phyloP scores from a whole-genome alignment of 768 basidiomycete species.

The Polyporus arcularius region DNA sequence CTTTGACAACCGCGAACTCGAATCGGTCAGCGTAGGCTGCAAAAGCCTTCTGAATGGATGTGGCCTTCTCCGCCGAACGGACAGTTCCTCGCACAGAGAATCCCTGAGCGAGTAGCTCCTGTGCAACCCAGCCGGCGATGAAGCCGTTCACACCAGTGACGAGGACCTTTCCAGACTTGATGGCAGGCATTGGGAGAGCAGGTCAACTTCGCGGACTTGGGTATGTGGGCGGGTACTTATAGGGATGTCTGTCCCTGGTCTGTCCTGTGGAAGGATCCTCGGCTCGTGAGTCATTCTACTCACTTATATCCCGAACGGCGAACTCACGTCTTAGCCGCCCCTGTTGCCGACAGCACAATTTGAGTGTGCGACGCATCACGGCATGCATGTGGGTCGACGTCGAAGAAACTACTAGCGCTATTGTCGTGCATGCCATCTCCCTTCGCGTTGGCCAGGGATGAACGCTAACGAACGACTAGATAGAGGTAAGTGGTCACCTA shows the following conservation, averaged over 20 bases:
- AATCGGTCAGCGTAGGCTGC: slow-evolving; percentile 53
- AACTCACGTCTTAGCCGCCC: no score
- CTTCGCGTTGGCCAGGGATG: no score
- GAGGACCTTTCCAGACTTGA: slow-evolving; percentile 40
- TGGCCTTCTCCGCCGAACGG: slow-evolving; percentile 56
- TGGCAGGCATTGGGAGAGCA: background rate
- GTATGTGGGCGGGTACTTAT: no score
- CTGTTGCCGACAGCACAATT: no score
- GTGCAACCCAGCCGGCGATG: slow-evolving; percentile 58
- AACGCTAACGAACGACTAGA: no score
- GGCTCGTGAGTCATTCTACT: background rate
- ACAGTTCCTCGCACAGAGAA: slow-evolving; percentile 67
- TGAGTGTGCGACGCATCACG: background rate
- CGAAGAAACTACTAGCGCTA: no score
- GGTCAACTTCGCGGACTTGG: background rate
- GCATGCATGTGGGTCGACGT: background rate
- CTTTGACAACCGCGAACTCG: slow-evolving; percentile 68
- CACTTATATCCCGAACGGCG: no score
- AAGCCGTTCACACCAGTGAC: slow-evolving; percentile 61
- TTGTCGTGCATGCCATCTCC: no score
- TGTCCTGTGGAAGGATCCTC: background rate
- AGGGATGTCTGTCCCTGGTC: no score
- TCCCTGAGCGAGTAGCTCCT: slow-evolving; percentile 57
- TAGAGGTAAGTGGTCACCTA: no score
- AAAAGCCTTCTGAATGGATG: slow-evolving; percentile 55